Evolutionary conservation across 345 rosid genomes (phyloP).

Genomic region (Cardamine resedifolia): DNA sequence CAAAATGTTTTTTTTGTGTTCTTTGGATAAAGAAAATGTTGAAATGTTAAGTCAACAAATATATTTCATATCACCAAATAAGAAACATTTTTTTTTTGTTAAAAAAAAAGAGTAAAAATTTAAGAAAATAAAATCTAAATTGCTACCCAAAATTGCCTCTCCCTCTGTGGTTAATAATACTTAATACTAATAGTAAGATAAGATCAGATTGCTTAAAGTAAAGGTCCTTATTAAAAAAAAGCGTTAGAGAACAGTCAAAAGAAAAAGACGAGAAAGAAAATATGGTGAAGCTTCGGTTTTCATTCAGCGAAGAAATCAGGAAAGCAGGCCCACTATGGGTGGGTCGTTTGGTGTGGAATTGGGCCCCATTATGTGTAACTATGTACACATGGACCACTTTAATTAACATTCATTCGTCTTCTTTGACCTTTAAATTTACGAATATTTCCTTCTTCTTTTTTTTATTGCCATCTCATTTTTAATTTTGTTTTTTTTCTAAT

Average conservation of each 20-base stretch:
- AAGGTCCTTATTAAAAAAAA: neutral
- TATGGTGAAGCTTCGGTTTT: constrained; percentile 23
- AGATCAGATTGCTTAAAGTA: neutral
- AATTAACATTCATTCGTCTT: constrained; percentile 12
- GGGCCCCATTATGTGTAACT: constrained; percentile 14
- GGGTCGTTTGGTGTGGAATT: constrained; percentile 27
- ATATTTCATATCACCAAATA: neutral
- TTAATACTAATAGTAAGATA: constrained; percentile 5
- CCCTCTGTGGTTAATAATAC: neutral
- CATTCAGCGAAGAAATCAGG: constrained; percentile 18
- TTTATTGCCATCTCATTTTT: neutral
- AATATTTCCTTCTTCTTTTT: constrained; percentile 13
- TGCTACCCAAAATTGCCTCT: neutral
- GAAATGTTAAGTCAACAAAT: neutral
- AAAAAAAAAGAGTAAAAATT: neutral
- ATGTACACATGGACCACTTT: constrained; percentile 28
- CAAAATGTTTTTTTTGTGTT: too few species aligned
- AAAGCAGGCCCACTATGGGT: constrained; percentile 11
- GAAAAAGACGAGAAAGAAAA: constrained; percentile 24
- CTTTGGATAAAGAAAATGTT: too few species aligned
- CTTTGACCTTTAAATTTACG: constrained; percentile 28
- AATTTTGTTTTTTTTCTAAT: neutral
- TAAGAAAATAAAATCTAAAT: neutral
- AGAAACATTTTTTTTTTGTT: neutral
- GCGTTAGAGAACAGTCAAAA: constrained; percentile 20